These are phyloP conservation scores for Phoma sp. DNA, from an alignment of 2,329 filamentous ascomycete species.

Conservation along the genomic window DNA sequence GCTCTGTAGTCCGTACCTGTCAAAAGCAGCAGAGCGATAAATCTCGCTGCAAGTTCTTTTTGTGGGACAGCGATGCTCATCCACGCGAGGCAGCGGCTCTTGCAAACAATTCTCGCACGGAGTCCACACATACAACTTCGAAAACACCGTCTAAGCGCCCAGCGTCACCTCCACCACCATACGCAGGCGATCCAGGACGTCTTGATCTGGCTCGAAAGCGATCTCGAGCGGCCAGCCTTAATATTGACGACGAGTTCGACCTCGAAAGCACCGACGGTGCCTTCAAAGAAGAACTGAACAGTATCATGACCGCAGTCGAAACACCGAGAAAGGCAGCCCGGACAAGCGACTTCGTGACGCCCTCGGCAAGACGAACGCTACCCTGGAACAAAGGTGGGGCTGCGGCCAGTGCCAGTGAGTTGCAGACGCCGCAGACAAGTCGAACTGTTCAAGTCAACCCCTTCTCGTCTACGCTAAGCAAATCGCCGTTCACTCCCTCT, in stretches of 20 bases:
- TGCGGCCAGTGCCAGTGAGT: constrained; percentile 15
- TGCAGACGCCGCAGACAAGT: constrained; percentile 40
- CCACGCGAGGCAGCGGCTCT: constrained; percentile 56
- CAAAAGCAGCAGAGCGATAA: constrained; percentile 54
- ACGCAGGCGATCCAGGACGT: constrained; percentile 19
- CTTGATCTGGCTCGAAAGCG: constrained; percentile 38
- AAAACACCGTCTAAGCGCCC: constrained; percentile 26
- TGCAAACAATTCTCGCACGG: constrained; percentile 55
- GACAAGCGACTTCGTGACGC: constrained; percentile 48
- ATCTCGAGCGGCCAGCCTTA: constrained; percentile 27
- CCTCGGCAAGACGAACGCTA: constrained; percentile 40
- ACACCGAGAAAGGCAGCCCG: constrained; percentile 52
- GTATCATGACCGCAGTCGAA: constrained; percentile 35
- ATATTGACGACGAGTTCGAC: constrained; percentile 44
- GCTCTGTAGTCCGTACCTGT: constrained; percentile 60
- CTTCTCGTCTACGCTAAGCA: constrained; percentile 17
- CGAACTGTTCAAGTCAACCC: constrained; percentile 15
- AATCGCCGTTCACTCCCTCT: constrained; percentile 28
- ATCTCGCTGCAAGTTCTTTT: constrained; percentile 62
- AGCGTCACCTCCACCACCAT: constrained; percentile 28
- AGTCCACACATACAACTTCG: constrained; percentile 21
- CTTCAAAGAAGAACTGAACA: constrained; percentile 41
- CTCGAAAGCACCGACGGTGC: constrained; percentile 40
- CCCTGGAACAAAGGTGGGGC: constrained; percentile 46
- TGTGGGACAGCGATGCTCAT: constrained; percentile 63